phyloP scores from a whole-genome alignment of 352 stramenopile species.

The Blastocystis sp. region DNA sequence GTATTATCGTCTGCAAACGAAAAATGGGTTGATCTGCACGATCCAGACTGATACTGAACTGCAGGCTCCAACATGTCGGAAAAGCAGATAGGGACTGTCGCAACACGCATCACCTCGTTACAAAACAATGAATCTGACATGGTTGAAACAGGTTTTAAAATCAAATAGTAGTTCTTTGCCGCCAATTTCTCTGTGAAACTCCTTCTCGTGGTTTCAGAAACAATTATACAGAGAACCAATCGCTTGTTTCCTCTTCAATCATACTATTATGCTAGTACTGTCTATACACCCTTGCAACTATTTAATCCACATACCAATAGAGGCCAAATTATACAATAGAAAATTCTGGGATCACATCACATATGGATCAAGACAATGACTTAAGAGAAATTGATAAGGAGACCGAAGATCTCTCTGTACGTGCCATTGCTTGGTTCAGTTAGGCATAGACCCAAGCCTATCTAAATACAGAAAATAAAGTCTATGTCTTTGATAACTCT shows the following conservation, averaged over 20 bases:
- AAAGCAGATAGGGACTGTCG: not conserved
- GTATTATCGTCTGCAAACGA: not conserved
- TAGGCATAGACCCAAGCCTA: not conserved
- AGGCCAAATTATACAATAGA: too few relatives aligned
- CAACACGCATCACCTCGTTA: not conserved
- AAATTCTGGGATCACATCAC: too few relatives aligned
- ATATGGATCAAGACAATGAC: too few relatives aligned
- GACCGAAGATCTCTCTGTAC: not conserved
- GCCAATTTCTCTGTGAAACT: not conserved
- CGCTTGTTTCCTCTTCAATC: not conserved
- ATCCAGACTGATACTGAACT: not conserved
- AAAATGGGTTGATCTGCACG: not conserved
- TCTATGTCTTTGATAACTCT: not conserved
- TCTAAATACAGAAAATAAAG: not conserved
- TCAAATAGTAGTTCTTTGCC: not conserved
- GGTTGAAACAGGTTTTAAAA: not conserved
- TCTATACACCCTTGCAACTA: not conserved
- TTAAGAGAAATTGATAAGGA: not conserved
- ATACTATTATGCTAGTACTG: not conserved
- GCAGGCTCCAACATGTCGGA: not conserved
- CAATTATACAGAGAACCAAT: not conserved
- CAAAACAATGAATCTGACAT: not conserved
- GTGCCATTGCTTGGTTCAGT: not conserved
- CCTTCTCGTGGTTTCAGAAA: too few relatives aligned
- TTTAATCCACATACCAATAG: not conserved